Base-by-base conservation (phyloP, 2,329 filamentous ascomycete genomes). In the Diaporthe amygdali region DNA sequence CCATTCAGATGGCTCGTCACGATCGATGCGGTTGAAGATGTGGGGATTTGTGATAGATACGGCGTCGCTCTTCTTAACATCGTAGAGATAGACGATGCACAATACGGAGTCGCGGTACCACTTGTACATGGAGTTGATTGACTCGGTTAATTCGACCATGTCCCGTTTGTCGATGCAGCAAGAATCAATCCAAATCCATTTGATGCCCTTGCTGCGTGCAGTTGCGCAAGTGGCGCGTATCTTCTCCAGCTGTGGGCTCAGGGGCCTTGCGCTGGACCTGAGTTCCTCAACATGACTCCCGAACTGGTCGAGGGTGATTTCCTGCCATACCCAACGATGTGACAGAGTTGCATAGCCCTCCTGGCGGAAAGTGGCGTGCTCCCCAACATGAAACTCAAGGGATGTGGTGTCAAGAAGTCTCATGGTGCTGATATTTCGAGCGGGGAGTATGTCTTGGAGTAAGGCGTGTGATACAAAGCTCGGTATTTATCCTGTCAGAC, bases 181-280 rank as follows among this genome's bases (percentile, higher is more conserved):
- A 5, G 64, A 54, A 32, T 67, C 64, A 9, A 67, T 44, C 64
- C 64, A 67, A 7, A 66, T 64, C 44, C 59, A 64, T 12, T 64
- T 34, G 27, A 34, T 22, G 1, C 17, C 9, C 8, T 64, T 32
- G 34, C 25, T 25, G 2, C 47, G 10, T 22, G 54, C 32, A 22
- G 14, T 8, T 7, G 22, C 34, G 25, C 54, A 59, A 41, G 54
- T 32, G 37, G 32, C 54, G 17, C 61, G 54, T 34, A 59, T 41
- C 54, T 59, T 59, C 20, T 39, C 54, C 32, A 59, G 54, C 10
- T 59, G 54, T 37, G 54, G 54, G 22, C 22, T 30, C 47, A 49
- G 44, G n/a, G n/a, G n/a, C n/a, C n/a, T n/a, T n/a, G n/a, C n/a
- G n/a, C n/a, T n/a, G n/a, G n/a, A n/a, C n/a, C n/a, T n/a, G n/a